Evolutionary conservation across 805 yeast genomes (phyloP).

Genomic region (Candida arabinofermentans): DNA sequence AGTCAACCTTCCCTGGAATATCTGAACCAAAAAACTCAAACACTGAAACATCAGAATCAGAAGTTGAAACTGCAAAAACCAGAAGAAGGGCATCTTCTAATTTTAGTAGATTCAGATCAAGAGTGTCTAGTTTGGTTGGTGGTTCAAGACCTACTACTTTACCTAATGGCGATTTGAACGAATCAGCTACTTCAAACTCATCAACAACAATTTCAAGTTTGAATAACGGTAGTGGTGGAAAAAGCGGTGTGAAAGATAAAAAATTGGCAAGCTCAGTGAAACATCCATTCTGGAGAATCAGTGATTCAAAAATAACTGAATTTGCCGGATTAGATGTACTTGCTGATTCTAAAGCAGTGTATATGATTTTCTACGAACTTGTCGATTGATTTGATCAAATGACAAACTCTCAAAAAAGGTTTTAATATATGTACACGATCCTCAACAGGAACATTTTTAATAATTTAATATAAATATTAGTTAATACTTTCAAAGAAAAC

Average conservation of each 20-base stretch:
- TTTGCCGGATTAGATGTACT: conserved; percentile 54
- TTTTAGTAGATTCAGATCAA: conserved; percentile 16
- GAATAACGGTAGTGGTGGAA: background rate
- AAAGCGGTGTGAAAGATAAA: conserved; percentile 26
- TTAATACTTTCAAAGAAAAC: no score
- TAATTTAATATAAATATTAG: no score
- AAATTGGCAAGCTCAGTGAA: conserved; percentile 52
- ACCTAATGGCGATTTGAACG: conserved; percentile 6
- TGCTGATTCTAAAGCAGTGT: conserved; percentile 70
- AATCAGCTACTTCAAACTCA: conserved; percentile 9
- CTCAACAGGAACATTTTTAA: no score
- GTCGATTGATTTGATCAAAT: no score
- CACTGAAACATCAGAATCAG: background rate
- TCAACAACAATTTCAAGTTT: no score
- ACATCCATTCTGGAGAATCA: conserved; percentile 78
- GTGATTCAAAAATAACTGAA: conserved; percentile 71
- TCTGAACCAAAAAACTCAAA: no score
- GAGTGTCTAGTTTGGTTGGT: conserved; percentile 21
- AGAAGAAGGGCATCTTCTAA: conserved; percentile 9
- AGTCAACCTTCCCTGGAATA: background rate
- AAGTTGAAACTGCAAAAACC: background rate
- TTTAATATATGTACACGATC: no score
- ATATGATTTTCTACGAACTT: conserved; percentile 79
- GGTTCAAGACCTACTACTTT: conserved; percentile 4
- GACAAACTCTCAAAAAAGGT: no score